Conservation (phyloP, 23 red algal genomes). For the Gracilaria gracilis region DNA sequence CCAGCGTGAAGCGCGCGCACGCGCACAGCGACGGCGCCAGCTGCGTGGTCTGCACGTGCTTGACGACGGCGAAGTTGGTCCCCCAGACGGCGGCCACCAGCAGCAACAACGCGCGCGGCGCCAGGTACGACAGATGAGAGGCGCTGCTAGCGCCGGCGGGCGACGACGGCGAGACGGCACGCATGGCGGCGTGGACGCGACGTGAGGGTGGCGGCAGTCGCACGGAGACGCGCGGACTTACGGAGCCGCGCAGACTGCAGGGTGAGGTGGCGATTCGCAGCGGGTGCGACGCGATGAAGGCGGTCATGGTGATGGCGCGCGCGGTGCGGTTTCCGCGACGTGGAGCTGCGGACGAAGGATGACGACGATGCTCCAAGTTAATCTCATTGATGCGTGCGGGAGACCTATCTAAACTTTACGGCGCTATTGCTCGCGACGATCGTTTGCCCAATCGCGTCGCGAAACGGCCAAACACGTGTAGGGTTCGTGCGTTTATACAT, state of each 20-base stretch:
- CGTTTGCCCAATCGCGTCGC: neutral
- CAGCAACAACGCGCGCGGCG: constrained; percentile 74
- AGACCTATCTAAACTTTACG: no score
- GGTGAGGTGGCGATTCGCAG: neutral
- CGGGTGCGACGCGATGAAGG: constrained; percentile 6
- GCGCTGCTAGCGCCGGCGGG: neutral
- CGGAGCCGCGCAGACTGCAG: no score
- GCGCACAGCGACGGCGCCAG: constrained; percentile 45
- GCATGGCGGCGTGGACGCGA: neutral
- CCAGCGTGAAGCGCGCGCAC: constrained; percentile 69
- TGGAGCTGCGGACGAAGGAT: no score
- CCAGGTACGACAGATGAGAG: constrained; percentile 23
- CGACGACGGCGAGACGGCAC: neutral
- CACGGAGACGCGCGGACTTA: neutral
- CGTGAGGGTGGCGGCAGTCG: neutral
- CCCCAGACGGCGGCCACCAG: constrained; percentile 87
- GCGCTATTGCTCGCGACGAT: neutral
- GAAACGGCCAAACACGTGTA: neutral
- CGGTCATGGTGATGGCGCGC: neutral
- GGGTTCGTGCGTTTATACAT: neutral
- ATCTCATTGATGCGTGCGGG: no score
- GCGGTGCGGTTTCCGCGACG: no score
- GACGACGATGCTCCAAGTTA: no score
- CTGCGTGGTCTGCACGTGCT: constrained; percentile 60
- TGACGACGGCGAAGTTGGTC: constrained; percentile 88